Conservation (phyloP, 352 stramenopile species). For the Blastocystis sp. region DNA sequence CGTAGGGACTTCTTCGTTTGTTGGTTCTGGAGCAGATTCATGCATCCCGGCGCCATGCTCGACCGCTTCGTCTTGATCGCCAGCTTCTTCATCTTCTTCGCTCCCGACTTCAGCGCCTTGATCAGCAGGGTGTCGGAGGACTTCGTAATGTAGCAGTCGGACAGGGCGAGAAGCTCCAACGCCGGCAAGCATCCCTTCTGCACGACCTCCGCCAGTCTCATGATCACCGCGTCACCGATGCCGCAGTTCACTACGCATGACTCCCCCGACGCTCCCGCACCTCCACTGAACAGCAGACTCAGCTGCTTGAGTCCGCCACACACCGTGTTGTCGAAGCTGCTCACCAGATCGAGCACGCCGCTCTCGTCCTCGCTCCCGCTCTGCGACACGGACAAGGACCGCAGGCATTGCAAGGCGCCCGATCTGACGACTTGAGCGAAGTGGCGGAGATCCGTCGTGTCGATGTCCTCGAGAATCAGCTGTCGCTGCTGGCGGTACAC, state of each 20-base stretch:
- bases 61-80: constrained; percentile 10
- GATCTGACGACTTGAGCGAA: background rate
- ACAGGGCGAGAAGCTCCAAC: background rate
- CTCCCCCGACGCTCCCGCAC: background rate
- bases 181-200: background rate
- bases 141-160: constrained; percentile 43
- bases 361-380: background rate
- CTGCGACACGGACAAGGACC: constrained; percentile 12
- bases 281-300: constrained; percentile 32
- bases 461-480: constrained; percentile 19
- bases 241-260: constrained; percentile 27
- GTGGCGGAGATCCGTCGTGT: background rate
- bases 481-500: constrained; percentile 11
- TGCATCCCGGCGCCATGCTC: constrained; percentile 8
- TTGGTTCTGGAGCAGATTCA: constrained; percentile 34
- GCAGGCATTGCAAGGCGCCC: background rate
- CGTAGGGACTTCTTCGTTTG: background rate
- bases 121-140: constrained; percentile 23
- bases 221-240: background rate
- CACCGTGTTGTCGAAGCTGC: background rate
- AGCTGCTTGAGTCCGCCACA: background rate
- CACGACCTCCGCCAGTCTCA: background rate
- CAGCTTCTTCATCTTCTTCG: constrained; percentile 48
- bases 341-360: background rate
- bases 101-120: constrained; percentile 13